These are phyloP conservation scores for Heteromeles arbutifolia DNA, from an alignment of 306 rosid genomes.

Conservation along the genomic window DNA sequence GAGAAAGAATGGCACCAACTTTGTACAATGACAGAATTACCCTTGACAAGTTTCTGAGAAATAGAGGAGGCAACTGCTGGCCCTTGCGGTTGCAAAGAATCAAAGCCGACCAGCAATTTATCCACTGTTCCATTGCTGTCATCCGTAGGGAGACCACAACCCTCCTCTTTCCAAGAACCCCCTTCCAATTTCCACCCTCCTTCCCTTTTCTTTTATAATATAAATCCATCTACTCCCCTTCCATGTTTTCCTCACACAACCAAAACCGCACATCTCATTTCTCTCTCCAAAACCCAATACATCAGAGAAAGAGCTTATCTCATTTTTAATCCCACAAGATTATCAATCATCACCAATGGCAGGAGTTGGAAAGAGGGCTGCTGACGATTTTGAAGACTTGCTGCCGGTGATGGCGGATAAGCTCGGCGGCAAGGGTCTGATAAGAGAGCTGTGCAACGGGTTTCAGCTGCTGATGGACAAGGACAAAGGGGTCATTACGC, in stretches of 20 bases:
- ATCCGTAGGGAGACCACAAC: constrained; percentile 15
- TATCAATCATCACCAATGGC: constrained; percentile 26
- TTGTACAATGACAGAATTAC: neutral
- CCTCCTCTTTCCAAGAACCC: constrained; percentile 37
- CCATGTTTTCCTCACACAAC: neutral
- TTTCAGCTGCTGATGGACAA: constrained; percentile 75
- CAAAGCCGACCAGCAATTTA: constrained; percentile 44
- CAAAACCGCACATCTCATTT: neutral
- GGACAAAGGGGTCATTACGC: constrained; percentile 60
- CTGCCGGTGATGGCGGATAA: constrained; percentile 70
- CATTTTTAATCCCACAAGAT: neutral
- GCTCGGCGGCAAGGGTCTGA: constrained; percentile 81
- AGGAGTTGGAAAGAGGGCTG: constrained; percentile 21
- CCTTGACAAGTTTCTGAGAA: constrained; percentile 44
- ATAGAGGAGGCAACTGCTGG: constrained; percentile 11
- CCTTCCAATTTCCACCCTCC: neutral
- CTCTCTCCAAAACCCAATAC: neutral
- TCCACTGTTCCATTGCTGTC: constrained; percentile 51
- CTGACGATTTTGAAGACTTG: constrained; percentile 50
- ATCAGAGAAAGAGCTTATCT: neutral
- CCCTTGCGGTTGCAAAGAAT: constrained; percentile 37
- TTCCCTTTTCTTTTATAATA: neutral
- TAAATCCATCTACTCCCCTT: neutral
- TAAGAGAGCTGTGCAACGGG: constrained; percentile 80
- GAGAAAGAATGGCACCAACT: neutral